Base-by-base conservation (phyloP, 306 rosid species). In the Abrus pulchellus region DNA sequence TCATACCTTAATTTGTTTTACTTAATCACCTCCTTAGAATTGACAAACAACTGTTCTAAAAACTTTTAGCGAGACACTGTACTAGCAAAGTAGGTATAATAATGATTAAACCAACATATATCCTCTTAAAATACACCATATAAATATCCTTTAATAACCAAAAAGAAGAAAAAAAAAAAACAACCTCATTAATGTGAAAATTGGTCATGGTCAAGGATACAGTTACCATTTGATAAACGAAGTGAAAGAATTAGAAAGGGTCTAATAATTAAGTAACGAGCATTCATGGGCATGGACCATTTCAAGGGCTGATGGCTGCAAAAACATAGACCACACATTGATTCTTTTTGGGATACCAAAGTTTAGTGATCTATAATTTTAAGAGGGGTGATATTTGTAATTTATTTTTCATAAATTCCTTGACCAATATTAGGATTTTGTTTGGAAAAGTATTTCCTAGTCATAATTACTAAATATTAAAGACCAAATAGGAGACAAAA, bases 51-150 rank as follows among this genome's bases (percentile, higher is more conserved):
- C 9, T 12, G 27, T 11, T 32, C 41, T 9, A 12, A 12, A 20
- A 32, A 62, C 36, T 62, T 34, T 33, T 62, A 9, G 28, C 5
- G 44, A 33, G 68, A 33, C 27, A 32, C 27, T 33, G 65, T 33
- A 5, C 33, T 62, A 33, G 5, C 28, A 62, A 62, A 62, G 68
- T 62, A 13, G 68, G 47, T 62, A 12, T 12, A 34, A 61, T 34
- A 34, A 62, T 62, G 9, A 62, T 62, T 61, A 33, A 62, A 0
- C 44, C 45, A 11, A 34, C 5, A 5, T 7, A 62, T 41, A 33
- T 62, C 28, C 9, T 36, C 49, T 64, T 64, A 36, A 64, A 64
- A 64, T 64, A 20, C 49, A 36, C 69, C 69, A 36, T 64, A 63
- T 63, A 63, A 13, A 34, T 3, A 47, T 63, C 10, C 68, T 63